Percentiles rank a stretch among this genome's conserved stretches.
Evolutionary conservation across 108 stramenopile species (phyloP).

Genomic region (Cyclotella choctawhatcheeana): DNA sequence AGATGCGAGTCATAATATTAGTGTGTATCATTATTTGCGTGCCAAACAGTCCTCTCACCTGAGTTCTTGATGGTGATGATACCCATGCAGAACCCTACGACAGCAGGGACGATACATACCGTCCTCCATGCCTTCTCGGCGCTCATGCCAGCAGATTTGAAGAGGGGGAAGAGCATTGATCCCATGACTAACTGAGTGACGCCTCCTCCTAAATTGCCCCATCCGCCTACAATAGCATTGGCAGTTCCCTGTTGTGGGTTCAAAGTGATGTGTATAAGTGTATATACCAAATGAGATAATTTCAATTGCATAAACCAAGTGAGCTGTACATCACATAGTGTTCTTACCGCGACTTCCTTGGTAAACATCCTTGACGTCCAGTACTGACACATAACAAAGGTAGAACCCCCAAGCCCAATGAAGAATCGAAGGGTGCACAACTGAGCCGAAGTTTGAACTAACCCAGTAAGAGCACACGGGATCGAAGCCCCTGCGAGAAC

Average conservation of each 20-base stretch:
- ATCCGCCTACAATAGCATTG: slow-evolving; percentile 76
- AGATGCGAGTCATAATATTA: too few species aligned
- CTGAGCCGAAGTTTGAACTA: slow-evolving; percentile 60
- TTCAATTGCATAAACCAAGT: too few species aligned
- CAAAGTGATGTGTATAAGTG: too few species aligned
- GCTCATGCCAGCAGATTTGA: slow-evolving; percentile 56
- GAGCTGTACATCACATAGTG: too few species aligned
- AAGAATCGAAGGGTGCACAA: slow-evolving; percentile 76
- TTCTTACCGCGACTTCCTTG: slow-evolving; percentile 68
- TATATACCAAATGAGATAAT: too few species aligned
- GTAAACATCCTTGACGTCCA: slow-evolving; percentile 87
- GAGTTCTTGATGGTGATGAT: slow-evolving; percentile 49
- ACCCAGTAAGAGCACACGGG: slow-evolving; percentile 71
- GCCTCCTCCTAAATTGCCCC: slow-evolving; percentile 88
- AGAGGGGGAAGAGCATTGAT: slow-evolving; percentile 67
- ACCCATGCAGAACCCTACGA: slow-evolving; percentile 57
- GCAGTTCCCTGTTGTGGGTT: slow-evolving; percentile 63
- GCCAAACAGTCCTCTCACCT: too few species aligned
- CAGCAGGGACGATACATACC: slow-evolving; percentile 77
- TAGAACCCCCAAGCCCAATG: slow-evolving; percentile 81
- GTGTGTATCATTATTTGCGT: too few species aligned
- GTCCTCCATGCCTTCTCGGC: slow-evolving; percentile 81
- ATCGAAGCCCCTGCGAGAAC: slow-evolving; percentile 67
- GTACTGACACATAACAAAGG: slow-evolving; percentile 89
- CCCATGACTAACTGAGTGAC: slow-evolving; percentile 80